Evolutionary conservation across 208 protist species (phyloP).

Genomic region (Leptomonas seymouri): DNA sequence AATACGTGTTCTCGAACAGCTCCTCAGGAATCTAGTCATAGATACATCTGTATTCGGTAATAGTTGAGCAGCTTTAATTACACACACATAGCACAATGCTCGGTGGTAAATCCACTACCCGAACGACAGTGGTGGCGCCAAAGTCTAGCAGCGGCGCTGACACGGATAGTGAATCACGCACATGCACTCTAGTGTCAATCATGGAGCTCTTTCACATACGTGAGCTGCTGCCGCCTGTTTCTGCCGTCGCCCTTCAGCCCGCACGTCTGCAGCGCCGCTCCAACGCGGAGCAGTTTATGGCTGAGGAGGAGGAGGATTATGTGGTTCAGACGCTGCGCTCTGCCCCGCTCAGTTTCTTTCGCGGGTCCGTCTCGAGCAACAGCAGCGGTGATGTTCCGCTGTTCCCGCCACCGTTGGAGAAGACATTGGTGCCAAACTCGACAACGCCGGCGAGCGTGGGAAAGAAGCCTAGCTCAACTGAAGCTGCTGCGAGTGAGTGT

Average conservation of each 20-base stretch:
- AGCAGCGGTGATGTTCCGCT: background rate
- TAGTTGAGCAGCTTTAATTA: too few species aligned
- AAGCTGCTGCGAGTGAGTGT: background rate
- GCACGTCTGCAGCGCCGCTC: background rate
- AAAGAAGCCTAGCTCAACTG: background rate
- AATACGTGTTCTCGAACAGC: too few species aligned
- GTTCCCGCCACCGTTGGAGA: background rate
- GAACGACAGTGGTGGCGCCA: background rate
- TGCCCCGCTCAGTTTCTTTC: slow-evolving; percentile 13
- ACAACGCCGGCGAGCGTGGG: background rate
- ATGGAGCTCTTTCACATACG: background rate
- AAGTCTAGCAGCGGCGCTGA: background rate
- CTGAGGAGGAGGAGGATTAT: slow-evolving; percentile 8
- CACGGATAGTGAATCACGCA: background rate
- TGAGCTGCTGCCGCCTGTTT: background rate
- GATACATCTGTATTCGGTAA: too few species aligned
- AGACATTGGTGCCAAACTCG: background rate
- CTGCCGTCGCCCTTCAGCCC: slow-evolving; percentile 5
- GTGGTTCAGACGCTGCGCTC: slow-evolving; percentile 12
- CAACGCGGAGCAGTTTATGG: background rate
- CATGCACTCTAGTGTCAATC: background rate
- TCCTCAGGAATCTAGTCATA: too few species aligned
- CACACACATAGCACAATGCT: background rate
- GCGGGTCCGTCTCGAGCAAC: background rate
- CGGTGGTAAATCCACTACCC: background rate